These are phyloP conservation scores for Zymoseptoria tritici DNA, from an alignment of 2,329 filamentous ascomycete species.

Conservation along the genomic window DNA sequence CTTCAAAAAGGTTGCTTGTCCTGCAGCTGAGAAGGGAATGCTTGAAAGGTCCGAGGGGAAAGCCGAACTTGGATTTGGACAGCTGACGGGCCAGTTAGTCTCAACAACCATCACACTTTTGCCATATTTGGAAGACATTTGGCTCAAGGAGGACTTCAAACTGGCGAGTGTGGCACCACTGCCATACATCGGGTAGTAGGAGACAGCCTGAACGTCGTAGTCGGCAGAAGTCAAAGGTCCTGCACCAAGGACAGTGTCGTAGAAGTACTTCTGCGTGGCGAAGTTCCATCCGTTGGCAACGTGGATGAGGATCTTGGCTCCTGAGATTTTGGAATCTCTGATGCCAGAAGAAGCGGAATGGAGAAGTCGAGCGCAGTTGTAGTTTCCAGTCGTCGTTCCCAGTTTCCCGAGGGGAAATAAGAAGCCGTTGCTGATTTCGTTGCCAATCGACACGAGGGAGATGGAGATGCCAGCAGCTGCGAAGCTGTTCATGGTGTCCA, in stretches of 20 bases:
- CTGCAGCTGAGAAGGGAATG: conserved; percentile 22
- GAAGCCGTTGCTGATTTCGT: conserved; percentile 32
- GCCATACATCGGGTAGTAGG: conserved; percentile 28
- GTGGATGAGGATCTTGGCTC: conserved; percentile 27
- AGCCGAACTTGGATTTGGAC: conserved; percentile 19
- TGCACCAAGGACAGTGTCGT: conserved; percentile 21
- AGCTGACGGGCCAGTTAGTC: conserved; percentile 27
- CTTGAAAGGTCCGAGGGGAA: conserved; percentile 20
- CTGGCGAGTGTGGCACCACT: conserved; percentile 20
- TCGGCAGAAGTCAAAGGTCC: conserved; percentile 20
- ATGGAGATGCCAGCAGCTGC: conserved; percentile 32
- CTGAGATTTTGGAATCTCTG: conserved; percentile 20
- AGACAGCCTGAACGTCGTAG: conserved; percentile 26
- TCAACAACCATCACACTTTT: conserved; percentile 25
- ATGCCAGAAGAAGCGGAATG: conserved; percentile 25
- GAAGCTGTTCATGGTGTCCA: conserved; percentile 34
- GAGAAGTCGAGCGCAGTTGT: conserved; percentile 29
- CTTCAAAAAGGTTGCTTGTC: conserved; percentile 25
- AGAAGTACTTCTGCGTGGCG: conserved; percentile 23
- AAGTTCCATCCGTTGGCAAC: conserved; percentile 29
- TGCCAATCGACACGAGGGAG: conserved; percentile 34
- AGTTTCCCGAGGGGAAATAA: conserved; percentile 30
- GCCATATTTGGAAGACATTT: conserved; percentile 19
- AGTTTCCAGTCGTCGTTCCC: conserved; percentile 20
- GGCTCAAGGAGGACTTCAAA: conserved; percentile 17